phyloP scores from a whole-genome alignment of 2,329 filamentous ascomycete genomes.

The Trichoderma simmonsii region DNA sequence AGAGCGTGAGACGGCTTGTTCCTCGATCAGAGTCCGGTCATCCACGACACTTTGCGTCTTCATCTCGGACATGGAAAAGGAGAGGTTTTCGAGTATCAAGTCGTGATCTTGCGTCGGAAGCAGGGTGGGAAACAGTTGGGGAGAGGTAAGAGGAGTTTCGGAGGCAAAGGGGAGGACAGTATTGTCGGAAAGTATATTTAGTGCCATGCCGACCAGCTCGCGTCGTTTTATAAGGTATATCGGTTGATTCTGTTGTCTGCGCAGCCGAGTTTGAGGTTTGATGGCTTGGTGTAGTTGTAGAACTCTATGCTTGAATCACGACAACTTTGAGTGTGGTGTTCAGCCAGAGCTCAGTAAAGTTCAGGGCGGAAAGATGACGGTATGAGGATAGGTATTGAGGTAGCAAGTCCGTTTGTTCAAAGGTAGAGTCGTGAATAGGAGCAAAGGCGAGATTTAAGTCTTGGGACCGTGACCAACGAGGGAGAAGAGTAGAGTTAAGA shows the following conservation, averaged over 20 bases:
- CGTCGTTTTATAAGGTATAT: background rate
- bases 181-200: background rate
- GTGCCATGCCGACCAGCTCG: constrained; percentile 6
- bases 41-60: background rate
- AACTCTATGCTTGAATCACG: background rate
- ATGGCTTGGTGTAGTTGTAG: background rate
- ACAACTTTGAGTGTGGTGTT: background rate
- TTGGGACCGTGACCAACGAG: background rate
- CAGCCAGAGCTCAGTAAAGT: background rate
- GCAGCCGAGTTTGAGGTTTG: background rate
- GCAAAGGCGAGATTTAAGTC: background rate
- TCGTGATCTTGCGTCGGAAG: background rate
- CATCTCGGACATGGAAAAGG: background rate
- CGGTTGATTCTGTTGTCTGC: background rate
- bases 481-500: background rate
- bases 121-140: background rate
- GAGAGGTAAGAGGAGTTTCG: background rate
- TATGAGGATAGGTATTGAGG: background rate
- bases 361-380: background rate
- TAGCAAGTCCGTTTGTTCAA: background rate
- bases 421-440: background rate
- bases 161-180: background rate
- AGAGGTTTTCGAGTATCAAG: background rate
- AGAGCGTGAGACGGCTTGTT: background rate
- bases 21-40: background rate